Base-by-base conservation (phyloP, 73 alveolate species). In the Paramecium sexaurelia region DNA sequence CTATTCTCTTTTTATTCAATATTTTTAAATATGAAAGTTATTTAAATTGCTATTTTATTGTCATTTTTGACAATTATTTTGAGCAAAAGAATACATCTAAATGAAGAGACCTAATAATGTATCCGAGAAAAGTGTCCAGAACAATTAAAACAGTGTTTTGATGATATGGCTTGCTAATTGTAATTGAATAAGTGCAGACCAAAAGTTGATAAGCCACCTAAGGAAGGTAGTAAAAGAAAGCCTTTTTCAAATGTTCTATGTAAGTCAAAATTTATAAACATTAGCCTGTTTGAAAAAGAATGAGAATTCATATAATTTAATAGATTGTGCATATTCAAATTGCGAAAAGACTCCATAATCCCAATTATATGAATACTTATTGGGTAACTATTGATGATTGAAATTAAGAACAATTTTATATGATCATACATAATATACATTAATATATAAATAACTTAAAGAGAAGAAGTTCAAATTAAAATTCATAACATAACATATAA, bases 291-390 rank as follows among this genome's bases (percentile, higher is more conserved):
- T 61, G 9, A 32, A 61, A 61, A 61, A 61, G 47, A 61, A 61
- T 24, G 43, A 61, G 6, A 61, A 61, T 61, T 26, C 83, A 2
- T 61, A 61, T 29, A 32, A 26, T 61, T 61, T 61, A 24, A 61
- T 61, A 2, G 83, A 61, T 11, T 61, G 83, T 29, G 83, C 47
- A 29, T 61, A 61, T 61, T 61, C 41, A 61, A 61, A 61, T 61
- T 61, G 83, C 26, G 83, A 61, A 29, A 61, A 61, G 10, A 51
- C 10, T 51, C 6, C 67, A 5, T 6, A 51, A 51, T 51, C 67
- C 19, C 7, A 51, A 51, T 51, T 51, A 5, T 51, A 51, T 51
- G 10, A 51, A 4, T 51, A 51, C 6, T 51, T 51, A 51, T 51
- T 51, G 29, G 32, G 67, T 51, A 51, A 51, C 7, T 17, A 4